Evolutionary conservation across 148 eudicot genomes (phyloP).

Genomic region (Beta vulgaris): DNA sequence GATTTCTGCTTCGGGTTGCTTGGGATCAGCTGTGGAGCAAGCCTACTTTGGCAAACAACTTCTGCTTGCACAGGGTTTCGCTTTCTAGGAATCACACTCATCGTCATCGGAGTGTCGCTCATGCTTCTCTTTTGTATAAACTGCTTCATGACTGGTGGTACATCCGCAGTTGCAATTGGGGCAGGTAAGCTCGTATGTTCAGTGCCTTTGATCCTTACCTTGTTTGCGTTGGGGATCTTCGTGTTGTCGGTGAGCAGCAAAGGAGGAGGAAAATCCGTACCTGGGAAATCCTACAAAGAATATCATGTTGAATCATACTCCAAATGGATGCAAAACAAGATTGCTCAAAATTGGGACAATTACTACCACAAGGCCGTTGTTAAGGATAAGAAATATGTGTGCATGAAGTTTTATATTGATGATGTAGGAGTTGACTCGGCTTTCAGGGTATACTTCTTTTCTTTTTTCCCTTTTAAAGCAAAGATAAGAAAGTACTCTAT

Average conservation of each 20-base stretch:
- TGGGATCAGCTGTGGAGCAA: not conserved
- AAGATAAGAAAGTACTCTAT: no score
- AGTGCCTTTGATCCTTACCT: not conserved
- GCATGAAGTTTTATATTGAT: not conserved
- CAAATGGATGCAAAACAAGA: conserved; percentile 6
- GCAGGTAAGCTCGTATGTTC: not conserved
- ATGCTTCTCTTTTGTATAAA: not conserved
- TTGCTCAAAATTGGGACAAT: not conserved
- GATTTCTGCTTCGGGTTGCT: no score
- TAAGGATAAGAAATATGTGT: not conserved
- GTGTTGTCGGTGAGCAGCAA: not conserved
- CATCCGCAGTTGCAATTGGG: no score
- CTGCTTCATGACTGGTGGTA: not conserved
- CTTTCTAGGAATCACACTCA: not conserved
- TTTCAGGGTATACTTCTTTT: not conserved
- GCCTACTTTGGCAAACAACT: not conserved
- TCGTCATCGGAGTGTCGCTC: not conserved
- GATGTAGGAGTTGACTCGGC: not conserved
- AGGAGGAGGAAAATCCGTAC: not conserved
- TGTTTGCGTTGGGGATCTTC: conserved; percentile 5
- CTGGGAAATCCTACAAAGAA: not conserved
- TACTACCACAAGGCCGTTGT: conserved; percentile 8
- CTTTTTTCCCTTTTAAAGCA: no score
- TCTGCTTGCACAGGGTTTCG: not conserved
- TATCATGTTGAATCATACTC: not conserved